phyloP scores from a whole-genome alignment of 805 yeast species.

The Candida nitratophila region DNA sequence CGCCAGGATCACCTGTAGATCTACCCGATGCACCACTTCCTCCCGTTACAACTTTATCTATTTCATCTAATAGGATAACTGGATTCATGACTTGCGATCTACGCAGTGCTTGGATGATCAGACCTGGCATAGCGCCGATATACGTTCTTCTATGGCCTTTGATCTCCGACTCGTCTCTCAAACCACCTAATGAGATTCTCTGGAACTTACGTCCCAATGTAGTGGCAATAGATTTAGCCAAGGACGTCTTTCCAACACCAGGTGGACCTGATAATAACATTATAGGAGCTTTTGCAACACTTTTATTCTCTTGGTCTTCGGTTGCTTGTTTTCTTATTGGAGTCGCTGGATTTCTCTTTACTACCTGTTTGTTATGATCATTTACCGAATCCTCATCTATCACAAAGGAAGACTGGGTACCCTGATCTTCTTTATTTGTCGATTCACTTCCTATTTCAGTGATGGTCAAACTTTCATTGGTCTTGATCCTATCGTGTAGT shows the following conservation, averaged over 20 bases:
- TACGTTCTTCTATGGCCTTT: conserved; percentile 89
- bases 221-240: conserved; percentile 74
- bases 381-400: not conserved
- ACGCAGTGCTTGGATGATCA: conserved; percentile 67
- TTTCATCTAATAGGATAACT: conserved; percentile 75
- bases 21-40: conserved; percentile 27
- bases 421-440: not conserved
- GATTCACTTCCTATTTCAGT: not conserved
- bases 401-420: not conserved
- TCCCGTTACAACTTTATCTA: conserved; percentile 69
- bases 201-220: conserved; percentile 71
- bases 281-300: conserved; percentile 51
- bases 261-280: conserved; percentile 85
- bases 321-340: not conserved
- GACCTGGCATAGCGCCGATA: conserved; percentile 90
- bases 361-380: not conserved
- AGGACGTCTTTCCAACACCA: conserved; percentile 86
- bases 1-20: conserved; percentile 80
- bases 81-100: conserved; percentile 77
- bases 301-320: not conserved
- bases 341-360: not conserved
- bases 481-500: conserved; percentile 30
- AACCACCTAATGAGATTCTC: conserved; percentile 79
- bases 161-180: conserved; percentile 82
- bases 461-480: conserved; percentile 5